Conservation (phyloP, 768 basidiomycete species). For the Leccinum uliginosum region DNA sequence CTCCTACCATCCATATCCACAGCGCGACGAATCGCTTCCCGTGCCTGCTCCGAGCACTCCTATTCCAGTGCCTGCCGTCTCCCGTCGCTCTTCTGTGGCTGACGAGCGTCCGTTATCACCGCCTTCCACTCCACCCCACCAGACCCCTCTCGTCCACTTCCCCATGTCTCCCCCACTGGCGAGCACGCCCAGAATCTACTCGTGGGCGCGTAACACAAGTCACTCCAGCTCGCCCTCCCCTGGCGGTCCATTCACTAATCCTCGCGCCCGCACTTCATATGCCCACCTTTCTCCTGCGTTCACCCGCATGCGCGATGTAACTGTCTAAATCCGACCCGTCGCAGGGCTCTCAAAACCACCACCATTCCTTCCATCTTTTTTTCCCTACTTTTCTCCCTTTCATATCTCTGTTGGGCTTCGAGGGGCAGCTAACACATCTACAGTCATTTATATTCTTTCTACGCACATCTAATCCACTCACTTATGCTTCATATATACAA, state of each 20-base stretch:
- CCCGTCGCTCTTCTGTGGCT: constrained; percentile 17
- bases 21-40: constrained; percentile 7
- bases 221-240: constrained; percentile 34
- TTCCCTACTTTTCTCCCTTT: constrained; percentile 9
- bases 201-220: constrained; percentile 41
- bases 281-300: constrained; percentile 49
- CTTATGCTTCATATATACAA: constrained; percentile 34
- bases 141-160: constrained; percentile 18
- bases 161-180: constrained; percentile 53
- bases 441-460: constrained; percentile 20
- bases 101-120: constrained; percentile 19
- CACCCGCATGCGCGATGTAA: constrained; percentile 43
- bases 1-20: constrained; percentile 1
- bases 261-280: constrained; percentile 54
- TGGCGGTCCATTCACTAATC: constrained; percentile 53
- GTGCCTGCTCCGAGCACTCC: constrained; percentile 25
- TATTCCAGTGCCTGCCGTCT: constrained; percentile 26
- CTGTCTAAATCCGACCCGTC: constrained; percentile 9
- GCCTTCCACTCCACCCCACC: constrained; percentile 32
- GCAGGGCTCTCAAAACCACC: neutral
- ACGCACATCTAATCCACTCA: constrained; percentile 32
- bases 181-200: constrained; percentile 54
- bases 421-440: constrained; percentile 16
- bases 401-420: constrained; percentile 11
- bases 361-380: neutral